Evolutionary conservation across 495 filamentous ascomycete genomes (phyloP), one percentile per base, ranked within the genome.

Genomic region (Neurospora pannonica): DNA sequence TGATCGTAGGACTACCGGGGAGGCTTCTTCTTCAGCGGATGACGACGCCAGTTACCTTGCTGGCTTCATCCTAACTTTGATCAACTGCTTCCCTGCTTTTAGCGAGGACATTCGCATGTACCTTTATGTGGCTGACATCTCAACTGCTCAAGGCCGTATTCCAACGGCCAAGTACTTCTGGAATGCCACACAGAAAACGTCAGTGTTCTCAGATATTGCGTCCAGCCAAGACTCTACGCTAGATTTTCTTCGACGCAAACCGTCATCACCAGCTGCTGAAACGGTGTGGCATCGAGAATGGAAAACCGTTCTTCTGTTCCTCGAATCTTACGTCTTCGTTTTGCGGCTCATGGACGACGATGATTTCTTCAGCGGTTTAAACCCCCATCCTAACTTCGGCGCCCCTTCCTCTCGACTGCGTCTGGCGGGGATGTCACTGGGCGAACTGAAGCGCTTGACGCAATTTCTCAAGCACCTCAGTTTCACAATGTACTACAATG

Each of bases 21-120:
- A 75, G 1, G 73, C 77, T 7, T 77, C 80, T 2, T 72, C 70
- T 8, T 79, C 80, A 31, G 80, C 86, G 71, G 78, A 83, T 38
- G 84, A 88, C 72, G 90, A 94, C 78, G 92, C 93, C 0, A 90
- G 89, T 74, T 83, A 92, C 15, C 86, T 98, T 67, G 94, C 97
- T 67, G 92, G 90, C 67, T 98, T 97, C 79, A 93, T 94, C 3
- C 85, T 98, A 54, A 96, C 93, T 17, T 83, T 99, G 10, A 83
- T 98, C 8, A 89, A 92, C 73, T 92, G 94, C 72, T 99, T 99
- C 76, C 96, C 95, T 24, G 86, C 88, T 10, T 87, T 89, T 46
- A 89, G 90, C 24, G 94, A 97, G 77, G 97, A 98, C 71, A 97
- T 98, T 71, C 91, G 95, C 1, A 97, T 98, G 93, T 97, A 96